Evolutionary conservation across 768 basidiomycete genomes (phyloP), one percentile per base, ranked within the genome.

Genomic region (Lentinula sp.): DNA sequence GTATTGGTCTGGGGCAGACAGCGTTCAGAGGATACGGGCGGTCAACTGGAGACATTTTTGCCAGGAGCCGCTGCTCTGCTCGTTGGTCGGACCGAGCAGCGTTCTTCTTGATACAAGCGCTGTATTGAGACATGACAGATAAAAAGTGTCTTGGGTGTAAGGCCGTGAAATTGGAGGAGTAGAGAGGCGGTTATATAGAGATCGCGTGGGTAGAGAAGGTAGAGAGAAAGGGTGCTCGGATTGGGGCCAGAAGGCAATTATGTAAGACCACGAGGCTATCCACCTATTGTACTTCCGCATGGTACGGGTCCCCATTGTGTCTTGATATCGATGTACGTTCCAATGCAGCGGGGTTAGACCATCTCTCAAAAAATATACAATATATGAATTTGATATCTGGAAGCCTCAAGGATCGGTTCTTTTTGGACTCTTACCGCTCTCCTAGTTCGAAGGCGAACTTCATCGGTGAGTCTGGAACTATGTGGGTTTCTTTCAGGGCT

Each of bases 1-100:
- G 87, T 68, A 91, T 85, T 33, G 90, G 90, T 0, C 86, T 83
- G 3, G 75, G 67, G 52, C 68, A 66, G 18, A 62, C 55, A 6
- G 62, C 56, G 20, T 52, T 63, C 12, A 65, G 57, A 41, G 63
- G 62, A 54, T 33, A 43, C 9, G 60, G 63, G 33, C 63, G 59
- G 20, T 64, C 54, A 36, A 57, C 60, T 16, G 60, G 63, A n/a
- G 60, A 58, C 45, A 61, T 18, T 28, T 65, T 65, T 18, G 59
- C 55, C 35, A 65, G 51, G 13, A 64, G 43, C 13, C 64, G 66
- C 57, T 67, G 62, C 56, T 64, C 62, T 20, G 48, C 33, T 39
- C 39, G 49, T 41, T 60, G 59, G 18, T 60, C 59, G 35, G 36
- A 20, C 35, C 9, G 18, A 39, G 48, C 32, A 28, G 32, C 28